Base-by-base conservation (phyloP, 441 rosid species). In the Flueggea neowawraea region DNA sequence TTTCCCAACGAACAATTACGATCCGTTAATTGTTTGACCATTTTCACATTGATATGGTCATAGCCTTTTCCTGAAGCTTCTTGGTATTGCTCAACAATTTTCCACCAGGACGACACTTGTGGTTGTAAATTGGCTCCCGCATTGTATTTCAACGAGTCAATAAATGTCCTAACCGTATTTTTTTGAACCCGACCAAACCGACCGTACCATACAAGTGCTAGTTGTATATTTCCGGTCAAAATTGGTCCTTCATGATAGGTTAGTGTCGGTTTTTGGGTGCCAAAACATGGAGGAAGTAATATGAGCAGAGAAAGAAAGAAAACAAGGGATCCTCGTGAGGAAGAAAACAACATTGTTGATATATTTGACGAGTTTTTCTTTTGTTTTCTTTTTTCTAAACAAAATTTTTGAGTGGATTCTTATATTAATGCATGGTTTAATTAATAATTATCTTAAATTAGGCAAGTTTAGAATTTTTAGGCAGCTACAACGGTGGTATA, bases 161-260 rank as follows among this genome's bases (percentile, higher is more conserved):
- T 57, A 67, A 90, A 90, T 61, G 67, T 58, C 0, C 67, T 62
- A 9, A 90, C 68, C 31, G 72, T 54, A 31, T 61, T 75, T 59
- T 87, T 87, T 13, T 78, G 80, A 16, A 61, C 12, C 3, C 74
- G 77, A 0, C 82, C 84, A 45, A 83, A 80, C 1, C 58, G 36
- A 1, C 93, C 94, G 55, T 89, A 89, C 89, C 91, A 89, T 3
- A 84, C 59, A 10, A 87, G 70, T 9, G 73, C 75, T 17, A 89
- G 76, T 66, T 77, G 68, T 31, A 89, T 9, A 17, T 76, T 64
- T 49, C 88, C 89, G 15, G 49, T 59, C 41, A 82, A 58, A 61
- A 82, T 6, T 6, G 78, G 58, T n/a, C 85, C 82, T 2, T 76
- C 80, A 12, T 84, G 83, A 64, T 70, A 36, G 63, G 66, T 73